These are phyloP conservation scores for Penicillium atrosanguineum DNA, from an alignment of 495 filamentous ascomycete genomes.

Conservation along the genomic window DNA sequence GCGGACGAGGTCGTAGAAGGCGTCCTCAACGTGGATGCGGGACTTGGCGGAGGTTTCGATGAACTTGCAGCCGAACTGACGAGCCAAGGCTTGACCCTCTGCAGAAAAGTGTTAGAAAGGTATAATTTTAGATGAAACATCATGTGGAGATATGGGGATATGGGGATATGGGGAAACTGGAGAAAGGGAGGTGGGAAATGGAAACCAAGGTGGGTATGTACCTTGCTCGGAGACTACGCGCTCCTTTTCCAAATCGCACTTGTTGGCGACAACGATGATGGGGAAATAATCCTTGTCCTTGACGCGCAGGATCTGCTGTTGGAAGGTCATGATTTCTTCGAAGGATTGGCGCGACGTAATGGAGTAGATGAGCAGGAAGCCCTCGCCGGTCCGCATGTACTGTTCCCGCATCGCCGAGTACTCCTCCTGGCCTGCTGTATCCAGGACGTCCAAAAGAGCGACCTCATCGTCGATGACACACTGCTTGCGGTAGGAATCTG, in stretches of 20 bases:
- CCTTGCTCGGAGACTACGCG: conserved; percentile 87
- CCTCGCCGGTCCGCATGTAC: conserved; percentile 99
- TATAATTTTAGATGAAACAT: neutral
- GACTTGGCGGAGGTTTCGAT: conserved; percentile 99
- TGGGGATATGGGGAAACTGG: neutral
- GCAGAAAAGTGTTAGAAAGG: conserved; percentile 16
- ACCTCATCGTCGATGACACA: conserved; percentile 98
- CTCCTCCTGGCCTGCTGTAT: conserved; percentile 97
- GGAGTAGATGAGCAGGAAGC: conserved; percentile 95
- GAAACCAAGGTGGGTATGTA: too few relatives aligned
- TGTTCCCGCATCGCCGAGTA: conserved; percentile 99
- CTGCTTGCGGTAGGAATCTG: conserved; percentile 99
- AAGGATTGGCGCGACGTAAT: conserved; percentile 97
- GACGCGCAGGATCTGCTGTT: conserved; percentile 96
- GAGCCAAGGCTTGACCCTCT: conserved; percentile 89
- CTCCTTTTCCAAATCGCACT: conserved; percentile 94
- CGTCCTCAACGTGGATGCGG: conserved; percentile 95
- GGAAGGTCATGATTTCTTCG: conserved; percentile 96
- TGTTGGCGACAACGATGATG: conserved; percentile 99
- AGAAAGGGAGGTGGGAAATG: neutral
- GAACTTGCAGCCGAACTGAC: conserved; percentile 90
- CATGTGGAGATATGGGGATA: neutral
- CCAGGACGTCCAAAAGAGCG: conserved; percentile 92
- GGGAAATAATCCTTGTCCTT: conserved; percentile 99
- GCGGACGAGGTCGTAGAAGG: conserved; percentile 96